Evolutionary conservation across 768 basidiomycete species (phyloP).

Genomic region (Podaxis rugospora): DNA sequence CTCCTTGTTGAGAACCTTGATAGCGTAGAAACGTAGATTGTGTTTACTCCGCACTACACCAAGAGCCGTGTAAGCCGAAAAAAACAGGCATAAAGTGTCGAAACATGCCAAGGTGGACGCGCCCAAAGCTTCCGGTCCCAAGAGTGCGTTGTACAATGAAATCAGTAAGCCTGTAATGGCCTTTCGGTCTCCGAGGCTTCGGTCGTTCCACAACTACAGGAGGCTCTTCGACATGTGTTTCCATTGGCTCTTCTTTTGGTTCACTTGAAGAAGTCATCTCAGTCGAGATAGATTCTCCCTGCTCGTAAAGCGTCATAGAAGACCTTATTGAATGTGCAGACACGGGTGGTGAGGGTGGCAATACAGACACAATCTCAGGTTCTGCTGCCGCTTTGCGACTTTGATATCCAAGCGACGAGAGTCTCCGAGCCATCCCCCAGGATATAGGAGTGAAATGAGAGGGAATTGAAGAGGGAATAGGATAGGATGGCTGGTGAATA

Average conservation of each 20-base stretch:
- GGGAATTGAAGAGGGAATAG: background rate
- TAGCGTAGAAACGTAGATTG: slow-evolving; percentile 93
- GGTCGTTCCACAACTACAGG: slow-evolving; percentile 14
- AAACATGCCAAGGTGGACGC: slow-evolving; percentile 82
- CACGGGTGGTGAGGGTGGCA: slow-evolving; percentile 25
- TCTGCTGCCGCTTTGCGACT: slow-evolving; percentile 10
- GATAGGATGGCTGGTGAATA: background rate
- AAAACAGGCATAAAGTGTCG: background rate
- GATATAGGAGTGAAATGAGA: background rate
- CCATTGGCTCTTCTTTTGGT: slow-evolving; percentile 17
- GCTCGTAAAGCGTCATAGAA: slow-evolving; percentile 37
- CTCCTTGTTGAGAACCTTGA: slow-evolving; percentile 93
- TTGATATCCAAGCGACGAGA: slow-evolving; percentile 32
- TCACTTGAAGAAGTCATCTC: slow-evolving; percentile 50
- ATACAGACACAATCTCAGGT: slow-evolving; percentile 1
- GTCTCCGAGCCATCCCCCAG: slow-evolving; percentile 44
- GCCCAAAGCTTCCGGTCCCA: slow-evolving; percentile 95
- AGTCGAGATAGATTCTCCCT: slow-evolving; percentile 67
- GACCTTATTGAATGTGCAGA: slow-evolving; percentile 22
- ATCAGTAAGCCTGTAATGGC: slow-evolving; percentile 67
- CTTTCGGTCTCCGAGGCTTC: slow-evolving; percentile 42
- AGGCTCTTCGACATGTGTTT: slow-evolving; percentile 12
- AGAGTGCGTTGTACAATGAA: slow-evolving; percentile 80
- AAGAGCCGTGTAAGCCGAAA: slow-evolving; percentile 12
- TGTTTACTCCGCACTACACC: slow-evolving; percentile 80